phyloP scores from a whole-genome alignment of 306 rosid genomes.

The Bauhinia variegata region DNA sequence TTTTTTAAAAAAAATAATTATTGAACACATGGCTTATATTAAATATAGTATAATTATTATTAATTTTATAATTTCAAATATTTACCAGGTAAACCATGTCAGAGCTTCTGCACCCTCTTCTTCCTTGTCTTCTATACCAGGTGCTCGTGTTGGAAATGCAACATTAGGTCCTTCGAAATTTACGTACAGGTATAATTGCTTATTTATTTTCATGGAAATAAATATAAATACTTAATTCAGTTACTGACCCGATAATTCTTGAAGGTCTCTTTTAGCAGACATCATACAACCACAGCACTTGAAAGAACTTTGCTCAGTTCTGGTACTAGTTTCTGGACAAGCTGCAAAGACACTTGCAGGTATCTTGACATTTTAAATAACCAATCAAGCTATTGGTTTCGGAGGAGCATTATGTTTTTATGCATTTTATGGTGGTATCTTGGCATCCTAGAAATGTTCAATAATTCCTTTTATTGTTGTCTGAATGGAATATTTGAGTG shows the following conservation, averaged over 20 bases:
- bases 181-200: slow-evolving; percentile 71
- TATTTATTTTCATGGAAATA: slow-evolving; percentile 26
- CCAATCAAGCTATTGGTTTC: slow-evolving; percentile 17
- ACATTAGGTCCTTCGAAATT: slow-evolving; percentile 82
- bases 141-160: slow-evolving; percentile 60
- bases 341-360: slow-evolving; percentile 84
- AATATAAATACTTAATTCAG: slow-evolving; percentile 24
- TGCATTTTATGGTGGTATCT: background rate
- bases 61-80: slow-evolving; percentile 27
- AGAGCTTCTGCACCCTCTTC: slow-evolving; percentile 61
- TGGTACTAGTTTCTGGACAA: slow-evolving; percentile 85
- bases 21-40: background rate
- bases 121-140: slow-evolving; percentile 58
- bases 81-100: slow-evolving; percentile 68
- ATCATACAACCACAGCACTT: slow-evolving; percentile 92
- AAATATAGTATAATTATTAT: slow-evolving; percentile 3
- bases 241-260: slow-evolving; percentile 52
- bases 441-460: background rate
- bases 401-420: slow-evolving; percentile 19
- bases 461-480: slow-evolving; percentile 27
- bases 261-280: slow-evolving; percentile 96
- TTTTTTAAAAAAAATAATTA: too few relatives aligned
- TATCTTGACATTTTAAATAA: slow-evolving; percentile 37
- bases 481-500: background rate
- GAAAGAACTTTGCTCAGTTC: slow-evolving; percentile 92